Evolutionary conservation across 2,329 filamentous ascomycete genomes (phyloP).

Genomic region (Pestalotiopsis sp.): DNA sequence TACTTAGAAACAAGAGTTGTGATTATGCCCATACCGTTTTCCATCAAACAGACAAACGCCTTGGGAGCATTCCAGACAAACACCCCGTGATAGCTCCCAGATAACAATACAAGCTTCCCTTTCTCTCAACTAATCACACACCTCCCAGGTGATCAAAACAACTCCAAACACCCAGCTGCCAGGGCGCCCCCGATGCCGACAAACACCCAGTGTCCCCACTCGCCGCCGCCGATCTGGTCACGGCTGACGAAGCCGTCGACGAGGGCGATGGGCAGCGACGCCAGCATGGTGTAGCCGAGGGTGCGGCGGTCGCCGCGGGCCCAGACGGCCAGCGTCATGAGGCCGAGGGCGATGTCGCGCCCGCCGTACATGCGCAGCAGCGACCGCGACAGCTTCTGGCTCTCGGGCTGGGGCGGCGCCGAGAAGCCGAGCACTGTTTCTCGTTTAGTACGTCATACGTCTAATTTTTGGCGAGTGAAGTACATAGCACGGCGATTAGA

Average conservation of each 20-base stretch:
- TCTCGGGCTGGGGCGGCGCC: background rate
- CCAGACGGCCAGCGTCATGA: constrained; percentile 1
- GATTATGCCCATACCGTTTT: no score
- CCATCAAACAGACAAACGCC: no score
- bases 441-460: no score
- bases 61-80: no score
- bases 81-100: no score
- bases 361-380: constrained; percentile 8
- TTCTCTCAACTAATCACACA: no score
- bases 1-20: no score
- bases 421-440: background rate
- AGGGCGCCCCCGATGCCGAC: background rate
- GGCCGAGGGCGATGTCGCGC: background rate
- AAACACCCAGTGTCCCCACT: constrained; percentile 9
- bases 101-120: no score
- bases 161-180: background rate
- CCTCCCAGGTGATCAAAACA: background rate
- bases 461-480: no score
- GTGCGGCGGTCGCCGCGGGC: constrained; percentile 2
- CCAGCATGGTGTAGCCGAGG: background rate
- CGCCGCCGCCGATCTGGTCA: constrained; percentile 4
- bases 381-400: constrained; percentile 3
- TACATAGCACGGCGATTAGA: no score
- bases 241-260: constrained; percentile 8
- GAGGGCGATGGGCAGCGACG: background rate